Evolutionary conservation across 441 rosid species (phyloP).

Genomic region (Metrosideros polymorpha): DNA sequence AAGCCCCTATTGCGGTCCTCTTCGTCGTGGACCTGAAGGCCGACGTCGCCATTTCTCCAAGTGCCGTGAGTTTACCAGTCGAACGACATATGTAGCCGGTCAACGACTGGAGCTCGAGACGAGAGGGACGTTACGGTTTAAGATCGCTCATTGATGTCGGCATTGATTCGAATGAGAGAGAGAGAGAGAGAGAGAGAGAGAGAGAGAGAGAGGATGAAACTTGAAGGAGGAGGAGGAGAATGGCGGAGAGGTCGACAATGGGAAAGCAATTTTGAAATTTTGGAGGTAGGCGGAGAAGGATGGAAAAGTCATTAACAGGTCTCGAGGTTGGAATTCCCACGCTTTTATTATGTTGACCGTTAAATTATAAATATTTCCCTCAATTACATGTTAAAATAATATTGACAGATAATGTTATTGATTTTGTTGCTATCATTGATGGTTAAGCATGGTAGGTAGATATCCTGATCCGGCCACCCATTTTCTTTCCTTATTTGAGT

Average conservation of each 20-base stretch:
- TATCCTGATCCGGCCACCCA: not conserved
- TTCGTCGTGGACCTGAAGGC: constrained; percentile 59
- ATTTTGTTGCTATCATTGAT: not conserved
- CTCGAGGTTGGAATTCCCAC: not conserved
- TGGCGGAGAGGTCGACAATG: constrained; percentile 44
- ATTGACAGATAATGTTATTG: not conserved
- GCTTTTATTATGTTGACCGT: not conserved
- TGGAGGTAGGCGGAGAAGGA: not conserved
- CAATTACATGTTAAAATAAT: not conserved
- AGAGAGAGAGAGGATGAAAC: not conserved
- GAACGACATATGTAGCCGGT: not conserved
- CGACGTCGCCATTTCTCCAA: constrained; percentile 56
- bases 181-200: not conserved
- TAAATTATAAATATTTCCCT: not conserved
- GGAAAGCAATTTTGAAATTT: constrained; percentile 15
- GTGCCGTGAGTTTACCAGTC: not conserved
- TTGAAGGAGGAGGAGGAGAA: not conserved
- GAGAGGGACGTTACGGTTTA: not conserved
- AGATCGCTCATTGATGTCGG: not conserved
- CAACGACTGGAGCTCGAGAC: not conserved
- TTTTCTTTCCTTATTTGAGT: not conserved
- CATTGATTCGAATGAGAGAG: not conserved
- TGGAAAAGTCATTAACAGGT: not conserved
- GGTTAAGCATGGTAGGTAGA: not conserved
- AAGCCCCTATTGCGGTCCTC: constrained; percentile 32